These are phyloP conservation scores for Gossypium laxum DNA, from an alignment of 441 rosid species.

Conservation along the genomic window DNA sequence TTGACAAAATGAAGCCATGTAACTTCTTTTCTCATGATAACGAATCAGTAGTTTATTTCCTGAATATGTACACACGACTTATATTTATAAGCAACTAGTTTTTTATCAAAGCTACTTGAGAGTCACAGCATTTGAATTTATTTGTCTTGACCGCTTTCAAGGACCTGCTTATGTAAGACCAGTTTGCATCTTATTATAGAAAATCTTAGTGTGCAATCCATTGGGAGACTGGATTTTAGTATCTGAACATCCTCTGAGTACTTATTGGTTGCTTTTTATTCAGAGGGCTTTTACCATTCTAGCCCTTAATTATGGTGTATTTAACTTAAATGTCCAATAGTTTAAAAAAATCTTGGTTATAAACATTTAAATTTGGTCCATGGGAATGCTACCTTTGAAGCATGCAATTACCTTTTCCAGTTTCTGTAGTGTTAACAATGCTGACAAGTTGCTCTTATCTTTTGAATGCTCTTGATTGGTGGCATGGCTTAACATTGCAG, in stretches of 20 bases:
- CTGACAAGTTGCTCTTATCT: slow-evolving; percentile 32
- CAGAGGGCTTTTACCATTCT: not conserved
- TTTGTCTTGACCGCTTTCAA: not conserved
- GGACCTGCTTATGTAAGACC: not conserved
- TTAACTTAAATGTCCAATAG: not conserved
- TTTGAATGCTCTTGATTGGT: slow-evolving; percentile 23
- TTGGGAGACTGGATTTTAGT: not conserved
- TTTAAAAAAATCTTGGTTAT: not conserved
- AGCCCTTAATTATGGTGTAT: not conserved
- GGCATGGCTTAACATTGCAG: slow-evolving; percentile 38
- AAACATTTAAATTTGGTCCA: not conserved
- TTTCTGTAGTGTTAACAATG: slow-evolving; percentile 14
- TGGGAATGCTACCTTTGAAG: not conserved
- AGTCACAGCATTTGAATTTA: not conserved
- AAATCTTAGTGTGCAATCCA: not conserved
- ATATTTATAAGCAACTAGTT: not conserved
- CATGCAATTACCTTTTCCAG: not conserved
- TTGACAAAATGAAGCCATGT: not conserved
- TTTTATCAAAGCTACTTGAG: not conserved
- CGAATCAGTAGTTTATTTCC: not conserved
- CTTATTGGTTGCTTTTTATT: not conserved
- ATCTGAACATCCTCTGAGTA: not conserved
- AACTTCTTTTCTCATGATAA: not conserved
- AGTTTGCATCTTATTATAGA: not conserved
- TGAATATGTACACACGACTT: not conserved